A percentile compares a stretch with the other conserved stretches of the same genome.
Conservation (phyloP, 108 stramenopile genomes). For the Nannochloropsis granulata region DNA sequence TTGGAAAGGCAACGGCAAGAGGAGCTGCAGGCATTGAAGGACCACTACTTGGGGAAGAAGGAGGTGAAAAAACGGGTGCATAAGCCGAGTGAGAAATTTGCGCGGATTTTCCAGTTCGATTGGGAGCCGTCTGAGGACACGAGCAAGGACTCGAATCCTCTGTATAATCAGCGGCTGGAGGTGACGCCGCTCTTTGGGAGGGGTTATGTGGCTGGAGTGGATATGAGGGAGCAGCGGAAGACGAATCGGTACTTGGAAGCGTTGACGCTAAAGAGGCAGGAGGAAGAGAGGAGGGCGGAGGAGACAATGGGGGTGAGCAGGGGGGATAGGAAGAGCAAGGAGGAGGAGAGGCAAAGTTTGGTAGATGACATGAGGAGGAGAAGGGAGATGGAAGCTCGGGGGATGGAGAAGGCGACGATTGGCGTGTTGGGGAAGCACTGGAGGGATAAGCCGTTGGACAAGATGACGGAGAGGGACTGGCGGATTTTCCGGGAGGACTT, state of each 20-base stretch:
- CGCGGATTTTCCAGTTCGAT: constrained; percentile 72
- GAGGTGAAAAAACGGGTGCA: constrained; percentile 7
- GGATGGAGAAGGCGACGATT: neutral
- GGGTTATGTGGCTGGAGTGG: constrained; percentile 38
- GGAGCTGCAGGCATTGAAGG: constrained; percentile 6
- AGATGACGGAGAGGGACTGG: constrained; percentile 93
- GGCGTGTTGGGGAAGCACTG: constrained; percentile 30
- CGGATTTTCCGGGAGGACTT: constrained; percentile 92
- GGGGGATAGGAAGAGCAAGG: neutral
- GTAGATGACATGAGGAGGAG: neutral
- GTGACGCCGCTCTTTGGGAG: constrained; percentile 34
- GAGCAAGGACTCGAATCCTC: constrained; percentile 51
- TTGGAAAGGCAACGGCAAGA: neutral
- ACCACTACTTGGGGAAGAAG: constrained; percentile 21
- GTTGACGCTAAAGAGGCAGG: constrained; percentile 14
- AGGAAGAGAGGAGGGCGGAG: constrained; percentile 2
- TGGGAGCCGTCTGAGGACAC: constrained; percentile 88
- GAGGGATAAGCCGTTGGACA: constrained; percentile 52
- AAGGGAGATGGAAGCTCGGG: neutral
- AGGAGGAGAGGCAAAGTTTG: neutral
- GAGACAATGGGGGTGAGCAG: constrained; percentile 19
- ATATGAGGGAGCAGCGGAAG: constrained; percentile 32
- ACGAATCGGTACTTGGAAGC: constrained; percentile 16
- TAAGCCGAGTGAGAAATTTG: constrained; percentile 40
- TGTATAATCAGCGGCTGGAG: constrained; percentile 45